These are phyloP conservation scores for Flaveria floridana DNA, from an alignment of 140 eudicot species.

Conservation along the genomic window DNA sequence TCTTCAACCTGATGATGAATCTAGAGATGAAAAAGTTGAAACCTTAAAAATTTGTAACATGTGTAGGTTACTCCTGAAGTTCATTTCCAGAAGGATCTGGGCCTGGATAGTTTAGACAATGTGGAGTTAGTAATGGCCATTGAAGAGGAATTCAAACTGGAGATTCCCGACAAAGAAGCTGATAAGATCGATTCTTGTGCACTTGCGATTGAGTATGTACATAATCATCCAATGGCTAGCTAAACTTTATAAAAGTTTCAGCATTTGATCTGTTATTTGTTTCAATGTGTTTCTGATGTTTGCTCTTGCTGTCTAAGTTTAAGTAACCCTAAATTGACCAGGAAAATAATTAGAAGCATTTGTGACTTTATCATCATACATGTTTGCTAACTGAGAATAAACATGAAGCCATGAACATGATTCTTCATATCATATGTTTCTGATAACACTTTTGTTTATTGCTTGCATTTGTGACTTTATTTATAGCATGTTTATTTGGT, in stretches of 20 bases:
- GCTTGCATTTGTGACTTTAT: neutral
- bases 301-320: slow-evolving; percentile 32
- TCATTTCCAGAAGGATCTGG: slow-evolving; percentile 90
- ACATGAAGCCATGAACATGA: neutral
- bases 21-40: neutral
- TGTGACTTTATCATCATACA: slow-evolving; percentile 34
- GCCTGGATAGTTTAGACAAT: slow-evolving; percentile 85
- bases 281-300: slow-evolving; percentile 26
- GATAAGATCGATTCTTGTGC: slow-evolving; percentile 83
- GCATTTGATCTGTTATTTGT: slow-evolving; percentile 25
- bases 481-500: neutral
- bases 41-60: neutral
- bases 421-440: neutral
- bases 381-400: slow-evolving; percentile 26
- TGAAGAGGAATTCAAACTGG: slow-evolving; percentile 91
- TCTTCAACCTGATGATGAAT: neutral
- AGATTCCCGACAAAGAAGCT: slow-evolving; percentile 98
- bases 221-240: slow-evolving; percentile 83
- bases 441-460: neutral
- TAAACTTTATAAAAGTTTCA: slow-evolving; percentile 22
- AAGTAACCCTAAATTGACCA: slow-evolving; percentile 16
- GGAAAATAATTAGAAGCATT: slow-evolving; percentile 42
- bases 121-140: slow-evolving; percentile 95
- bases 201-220: slow-evolving; percentile 81
- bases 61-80: slow-evolving; percentile 87